Percentiles rank a stretch among this genome's conserved stretches.
phyloP scores from a whole-genome alignment of 495 filamentous ascomycete species.

The Neurospora sp. region DNA sequence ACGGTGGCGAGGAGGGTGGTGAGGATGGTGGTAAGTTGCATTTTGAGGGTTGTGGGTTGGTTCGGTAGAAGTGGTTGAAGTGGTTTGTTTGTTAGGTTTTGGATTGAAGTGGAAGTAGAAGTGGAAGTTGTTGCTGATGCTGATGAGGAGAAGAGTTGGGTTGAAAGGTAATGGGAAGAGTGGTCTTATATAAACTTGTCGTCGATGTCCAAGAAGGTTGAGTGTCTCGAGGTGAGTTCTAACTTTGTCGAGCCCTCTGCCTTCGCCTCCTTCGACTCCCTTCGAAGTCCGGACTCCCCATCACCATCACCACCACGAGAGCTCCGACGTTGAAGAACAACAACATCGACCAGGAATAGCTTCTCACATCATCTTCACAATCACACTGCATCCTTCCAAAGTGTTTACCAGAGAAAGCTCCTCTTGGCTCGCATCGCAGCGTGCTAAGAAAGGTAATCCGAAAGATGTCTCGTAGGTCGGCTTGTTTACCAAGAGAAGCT shows the following conservation, averaged over 20 bases:
- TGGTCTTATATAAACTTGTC: not conserved
- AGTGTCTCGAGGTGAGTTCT: not conserved
- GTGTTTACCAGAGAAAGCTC: not conserved
- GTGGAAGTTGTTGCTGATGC: not conserved
- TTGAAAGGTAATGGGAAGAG: too few species aligned
- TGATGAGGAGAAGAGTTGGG: not conserved
- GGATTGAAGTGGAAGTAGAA: not conserved
- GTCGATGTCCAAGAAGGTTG: not conserved
- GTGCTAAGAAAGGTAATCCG: not conserved
- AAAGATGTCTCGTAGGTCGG: not conserved
- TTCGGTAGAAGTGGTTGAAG: too few species aligned
- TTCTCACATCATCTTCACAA: not conserved
- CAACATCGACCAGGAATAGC: not conserved
- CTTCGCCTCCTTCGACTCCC: not conserved
- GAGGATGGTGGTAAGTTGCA: slow-evolving; percentile 12
- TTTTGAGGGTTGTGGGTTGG: slow-evolving; percentile 4
- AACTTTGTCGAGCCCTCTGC: not conserved
- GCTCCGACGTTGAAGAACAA: not conserved
- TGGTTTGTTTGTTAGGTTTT: not conserved
- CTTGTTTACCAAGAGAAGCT: not conserved
- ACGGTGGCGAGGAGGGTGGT: slow-evolving; percentile 1
- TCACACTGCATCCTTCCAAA: not conserved
- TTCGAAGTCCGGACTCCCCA: not conserved
- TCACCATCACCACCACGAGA: not conserved
- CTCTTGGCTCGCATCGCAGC: not conserved